Evolutionary conservation across 2,329 filamentous ascomycete genomes (phyloP).

Genomic region (Pezicula neosporulosa): DNA sequence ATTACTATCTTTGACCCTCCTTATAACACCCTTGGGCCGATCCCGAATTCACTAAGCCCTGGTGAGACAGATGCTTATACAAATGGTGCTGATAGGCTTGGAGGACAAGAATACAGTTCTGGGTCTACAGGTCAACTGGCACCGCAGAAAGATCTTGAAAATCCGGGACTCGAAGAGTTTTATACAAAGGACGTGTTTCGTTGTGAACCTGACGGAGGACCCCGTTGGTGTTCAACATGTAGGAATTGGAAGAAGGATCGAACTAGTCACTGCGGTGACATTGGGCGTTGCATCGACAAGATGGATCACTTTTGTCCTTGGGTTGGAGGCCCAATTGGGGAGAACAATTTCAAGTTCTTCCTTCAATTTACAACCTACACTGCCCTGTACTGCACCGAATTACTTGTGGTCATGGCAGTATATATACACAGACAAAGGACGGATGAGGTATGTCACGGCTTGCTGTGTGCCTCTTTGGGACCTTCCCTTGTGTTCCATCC

Average conservation of each 20-base stretch:
- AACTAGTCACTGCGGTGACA: conserved; percentile 79
- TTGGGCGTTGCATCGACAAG: conserved; percentile 83
- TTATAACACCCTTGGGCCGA: conserved; percentile 62
- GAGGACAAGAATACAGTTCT: conserved; percentile 5
- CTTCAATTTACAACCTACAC: conserved; percentile 80
- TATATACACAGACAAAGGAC: conserved; percentile 49
- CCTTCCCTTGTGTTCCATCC: neutral
- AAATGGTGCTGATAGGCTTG: conserved; percentile 20
- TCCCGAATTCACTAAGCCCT: conserved; percentile 7
- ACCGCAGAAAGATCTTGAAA: conserved; percentile 43
- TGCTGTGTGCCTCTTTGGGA: neutral
- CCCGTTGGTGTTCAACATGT: conserved; percentile 82
- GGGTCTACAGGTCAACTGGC: conserved; percentile 15
- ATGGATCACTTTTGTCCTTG: conserved; percentile 97
- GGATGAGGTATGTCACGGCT: conserved; percentile 12
- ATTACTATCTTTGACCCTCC: conserved; percentile 70
- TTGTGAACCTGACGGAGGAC: conserved; percentile 79
- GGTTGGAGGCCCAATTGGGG: conserved; percentile 90
- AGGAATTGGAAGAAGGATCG: conserved; percentile 85
- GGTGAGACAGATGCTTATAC: conserved; percentile 4
- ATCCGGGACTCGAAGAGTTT: conserved; percentile 69
- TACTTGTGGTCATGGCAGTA: conserved; percentile 61
- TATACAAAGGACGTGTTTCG: conserved; percentile 82
- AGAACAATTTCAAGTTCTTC: conserved; percentile 90
- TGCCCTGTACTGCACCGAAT: conserved; percentile 61